A percentile compares a stretch with the other conserved stretches of the same genome.
Conservation (phyloP, 2,329 filamentous ascomycete genomes). For the Plenodomus tracheiphilus region DNA sequence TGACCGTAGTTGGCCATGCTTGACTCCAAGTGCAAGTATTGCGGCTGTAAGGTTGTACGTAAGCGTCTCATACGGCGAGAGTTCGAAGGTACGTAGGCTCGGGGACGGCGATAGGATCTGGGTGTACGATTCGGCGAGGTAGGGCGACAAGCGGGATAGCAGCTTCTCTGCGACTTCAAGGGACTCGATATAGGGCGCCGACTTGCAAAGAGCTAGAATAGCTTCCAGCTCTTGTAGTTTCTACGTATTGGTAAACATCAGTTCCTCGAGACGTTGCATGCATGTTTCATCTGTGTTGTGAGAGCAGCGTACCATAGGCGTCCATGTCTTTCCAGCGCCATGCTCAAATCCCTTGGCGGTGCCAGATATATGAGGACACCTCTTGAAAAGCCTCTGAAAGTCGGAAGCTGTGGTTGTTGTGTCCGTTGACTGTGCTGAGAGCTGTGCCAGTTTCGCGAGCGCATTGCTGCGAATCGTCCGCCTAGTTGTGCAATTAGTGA, state of each 20-base stretch:
- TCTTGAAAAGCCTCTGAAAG: conserved; percentile 48
- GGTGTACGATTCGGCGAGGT: conserved; percentile 80
- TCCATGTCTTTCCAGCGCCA: conserved; percentile 19
- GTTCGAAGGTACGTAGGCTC: conserved; percentile 79
- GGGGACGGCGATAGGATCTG: conserved; percentile 80
- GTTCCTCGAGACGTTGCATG: neutral
- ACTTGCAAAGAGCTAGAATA: conserved; percentile 86
- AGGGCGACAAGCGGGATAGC: conserved; percentile 76
- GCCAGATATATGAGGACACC: conserved; percentile 31
- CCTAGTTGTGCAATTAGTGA: conserved; percentile 10
- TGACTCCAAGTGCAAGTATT: conserved; percentile 76
- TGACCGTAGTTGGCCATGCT: conserved; percentile 70
- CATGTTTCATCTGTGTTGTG: neutral
- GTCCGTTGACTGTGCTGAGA: conserved; percentile 48
- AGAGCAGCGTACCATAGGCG: conserved; percentile 42
- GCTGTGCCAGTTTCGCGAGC: conserved; percentile 54
- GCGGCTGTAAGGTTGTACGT: conserved; percentile 78
- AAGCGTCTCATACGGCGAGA: conserved; percentile 85
- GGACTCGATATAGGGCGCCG: conserved; percentile 74
- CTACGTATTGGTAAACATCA: conserved; percentile 48
- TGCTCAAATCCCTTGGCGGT: conserved; percentile 6
- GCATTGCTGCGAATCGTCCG: conserved; percentile 51
- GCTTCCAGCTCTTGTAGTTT: conserved; percentile 90
- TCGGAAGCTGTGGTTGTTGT: conserved; percentile 37
- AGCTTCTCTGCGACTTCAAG: conserved; percentile 76